Base-by-base conservation (phyloP, 2,329 filamentous ascomycete species). In the Dothistroma pini region DNA sequence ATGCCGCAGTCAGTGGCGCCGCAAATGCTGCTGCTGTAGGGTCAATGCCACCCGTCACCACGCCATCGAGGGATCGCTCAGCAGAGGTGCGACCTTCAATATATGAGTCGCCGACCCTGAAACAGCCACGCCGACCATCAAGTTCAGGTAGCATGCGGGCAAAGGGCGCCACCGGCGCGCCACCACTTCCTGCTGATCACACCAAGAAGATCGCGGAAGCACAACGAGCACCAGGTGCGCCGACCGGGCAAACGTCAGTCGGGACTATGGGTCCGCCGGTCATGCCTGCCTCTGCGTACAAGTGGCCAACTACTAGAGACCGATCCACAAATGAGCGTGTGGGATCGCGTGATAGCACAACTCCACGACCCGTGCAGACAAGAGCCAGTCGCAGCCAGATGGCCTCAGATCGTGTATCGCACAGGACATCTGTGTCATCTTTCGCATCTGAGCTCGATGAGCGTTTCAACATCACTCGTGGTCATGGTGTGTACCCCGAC, bases 361-460 rank as follows among this genome's bases (percentile, higher is more conserved):
- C 89, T 14, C 85, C 87, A 56, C 79, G 80, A 41, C 76, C 75
- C 57, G 74, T 73, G 61, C 73, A 66, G 77, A 80, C 80, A 41
- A 76, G 78, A 51, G 72, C 72, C 58, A 80, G 82, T 60, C 62
- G 63, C 34, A 60, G 61, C 10, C 57, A 58, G 34, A 56, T 63
- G 19, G 56, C 56, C 22, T 62, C 65, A 38, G 65, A 64, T 31
- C 57, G 56, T 25, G 53, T 71, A 25, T 74, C 72, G 29, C 85
- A 89, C 49, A 86, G 90, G 66, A 96, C 92, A 2, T 99, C 95
- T 0, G 86, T 97, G 7, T 96, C 95, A 0, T 97, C 95, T 0
- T 99, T 99, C 73, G 91, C 87, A 6, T 97, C 95, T 0, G 95
- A 99, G 76, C 80, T 99, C 21, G 95, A 99, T 70, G 87, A 88